These are phyloP conservation scores for Quercus alba DNA, from an alignment of 306 rosid genomes.

Conservation along the genomic window DNA sequence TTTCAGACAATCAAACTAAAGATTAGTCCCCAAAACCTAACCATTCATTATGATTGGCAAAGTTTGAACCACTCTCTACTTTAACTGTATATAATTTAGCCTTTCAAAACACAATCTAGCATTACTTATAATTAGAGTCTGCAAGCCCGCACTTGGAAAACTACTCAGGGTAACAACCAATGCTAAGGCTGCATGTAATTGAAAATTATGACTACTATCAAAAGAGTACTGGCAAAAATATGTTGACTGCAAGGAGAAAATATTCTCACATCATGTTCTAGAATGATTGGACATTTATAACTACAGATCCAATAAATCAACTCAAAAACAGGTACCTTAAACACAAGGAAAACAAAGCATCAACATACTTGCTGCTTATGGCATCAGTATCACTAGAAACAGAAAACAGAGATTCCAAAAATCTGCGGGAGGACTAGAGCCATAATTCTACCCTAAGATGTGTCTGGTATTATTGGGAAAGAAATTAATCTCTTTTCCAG, in stretches of 20 bases:
- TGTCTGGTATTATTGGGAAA: conserved; percentile 67
- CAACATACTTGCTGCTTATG: conserved; percentile 32
- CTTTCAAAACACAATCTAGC: background rate
- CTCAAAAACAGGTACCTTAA: conserved; percentile 15
- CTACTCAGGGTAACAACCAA: background rate
- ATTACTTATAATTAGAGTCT: background rate
- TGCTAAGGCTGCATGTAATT: background rate
- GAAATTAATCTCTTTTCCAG: conserved; percentile 49
- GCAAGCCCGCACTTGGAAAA: background rate
- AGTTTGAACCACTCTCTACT: background rate
- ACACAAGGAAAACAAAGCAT: conserved; percentile 35
- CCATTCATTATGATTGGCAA: background rate
- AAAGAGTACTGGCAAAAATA: background rate
- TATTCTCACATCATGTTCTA: background rate
- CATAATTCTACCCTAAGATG: conserved; percentile 38
- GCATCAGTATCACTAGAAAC: conserved; percentile 28
- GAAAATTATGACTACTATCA: background rate
- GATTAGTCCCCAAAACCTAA: background rate
- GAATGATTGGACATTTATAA: conserved; percentile 9
- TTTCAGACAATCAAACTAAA: background rate
- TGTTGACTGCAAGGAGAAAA: conserved; percentile 8
- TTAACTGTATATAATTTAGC: background rate
- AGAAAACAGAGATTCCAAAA: conserved; percentile 28
- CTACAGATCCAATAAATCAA: conserved; percentile 12
- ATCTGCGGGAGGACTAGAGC: conserved; percentile 25